Percentiles rank a stretch among this genome's conserved stretches.
Evolutionary conservation across 2,329 filamentous ascomycete species (phyloP).

Genomic region (Ilyonectria mors-panacis): DNA sequence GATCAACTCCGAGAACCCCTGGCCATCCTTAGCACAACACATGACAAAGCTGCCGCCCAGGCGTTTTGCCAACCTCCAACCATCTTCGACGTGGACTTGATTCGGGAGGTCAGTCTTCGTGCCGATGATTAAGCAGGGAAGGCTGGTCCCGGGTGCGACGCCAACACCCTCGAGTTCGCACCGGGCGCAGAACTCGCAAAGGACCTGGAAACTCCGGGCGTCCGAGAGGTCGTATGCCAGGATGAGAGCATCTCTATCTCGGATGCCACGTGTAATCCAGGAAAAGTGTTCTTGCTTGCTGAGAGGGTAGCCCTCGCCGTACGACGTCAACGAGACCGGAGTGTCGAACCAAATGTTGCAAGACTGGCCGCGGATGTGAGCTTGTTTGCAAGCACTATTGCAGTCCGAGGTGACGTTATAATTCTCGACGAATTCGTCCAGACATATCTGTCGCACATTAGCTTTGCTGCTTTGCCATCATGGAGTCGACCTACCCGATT

Average conservation of each 20-base stretch:
- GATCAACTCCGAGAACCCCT: conserved; percentile 21
- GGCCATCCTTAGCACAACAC: conserved; percentile 24
- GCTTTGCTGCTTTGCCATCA: neutral
- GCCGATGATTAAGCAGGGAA: conserved; percentile 36
- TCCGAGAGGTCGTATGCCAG: conserved; percentile 34
- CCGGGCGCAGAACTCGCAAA: conserved; percentile 37
- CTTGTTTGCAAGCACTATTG: conserved; percentile 25
- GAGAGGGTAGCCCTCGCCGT: conserved; percentile 19
- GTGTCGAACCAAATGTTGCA: conserved; percentile 34
- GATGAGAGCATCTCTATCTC: conserved; percentile 37
- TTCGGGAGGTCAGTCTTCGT: conserved; percentile 28
- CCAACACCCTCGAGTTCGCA: conserved; percentile 33
- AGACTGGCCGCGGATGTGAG: conserved; percentile 23
- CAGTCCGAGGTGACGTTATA: conserved; percentile 9
- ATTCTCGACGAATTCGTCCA: conserved; percentile 22
- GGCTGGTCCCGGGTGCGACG: conserved; percentile 30
- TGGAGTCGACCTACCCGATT: conserved; percentile 29
- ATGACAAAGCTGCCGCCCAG: conserved; percentile 32
- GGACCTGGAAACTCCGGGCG: conserved; percentile 29
- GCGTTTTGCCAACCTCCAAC: conserved; percentile 26
- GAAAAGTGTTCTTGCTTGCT: conserved; percentile 29
- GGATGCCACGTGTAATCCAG: conserved; percentile 28
- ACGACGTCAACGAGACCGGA: conserved; percentile 24
- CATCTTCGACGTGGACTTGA: conserved; percentile 25
- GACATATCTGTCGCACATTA: conserved; percentile 23